Base-by-base conservation (phyloP, 176 grass and related monocot species). In the Musa troglodytarum region DNA sequence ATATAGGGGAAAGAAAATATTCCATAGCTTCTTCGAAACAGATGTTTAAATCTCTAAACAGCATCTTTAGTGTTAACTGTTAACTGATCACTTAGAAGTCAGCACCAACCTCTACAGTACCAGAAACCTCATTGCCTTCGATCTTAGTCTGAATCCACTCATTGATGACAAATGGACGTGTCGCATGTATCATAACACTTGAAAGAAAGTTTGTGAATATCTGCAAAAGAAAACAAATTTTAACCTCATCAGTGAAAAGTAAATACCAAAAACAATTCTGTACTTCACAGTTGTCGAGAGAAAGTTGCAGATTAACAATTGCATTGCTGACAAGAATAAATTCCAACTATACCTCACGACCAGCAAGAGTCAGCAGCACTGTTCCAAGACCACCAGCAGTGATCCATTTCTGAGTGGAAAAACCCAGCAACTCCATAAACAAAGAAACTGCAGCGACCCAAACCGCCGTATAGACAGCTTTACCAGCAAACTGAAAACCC, bases 151-250 rank as follows among this genome's bases (percentile, higher is more conserved):
- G 85, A 61, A 99, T 94, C 95, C 95, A 92, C 83, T 94, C 95
- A 87, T 94, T 94, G 74, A 89, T 58, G 71, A 89, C 78, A 91
- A 99, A 94, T 77, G 95, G 88, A 22, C 95, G 90, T 17, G 90
- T 99, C 6, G 95, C 95, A 84, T 94, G 92, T 73, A 94, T 99
- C 95, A 94, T 99, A 54, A 94, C 80, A 99, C 95, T 90, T 12
- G 90, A 94, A 58, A 99, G 88, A 76, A 99, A 99, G 69, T 99
- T 99, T 11, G 91, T 99, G 59, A 99, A 99, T 78, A 99, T 99
- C 95, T 94, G 83, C 68, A 78, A 49, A 8, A 26, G 19, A 84
- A 51, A 69, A 72, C 65, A 49, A 72, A 13, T 50, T 75, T n/a
- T 25, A 82, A 61, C 17, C 54, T 57, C 49, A 8, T 71, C 11